A percentile compares a stretch with the other conserved stretches of the same genome.
phyloP scores from a whole-genome alignment of 2,329 filamentous ascomycete genomes.

The Coniochaeta hoffmannii region DNA sequence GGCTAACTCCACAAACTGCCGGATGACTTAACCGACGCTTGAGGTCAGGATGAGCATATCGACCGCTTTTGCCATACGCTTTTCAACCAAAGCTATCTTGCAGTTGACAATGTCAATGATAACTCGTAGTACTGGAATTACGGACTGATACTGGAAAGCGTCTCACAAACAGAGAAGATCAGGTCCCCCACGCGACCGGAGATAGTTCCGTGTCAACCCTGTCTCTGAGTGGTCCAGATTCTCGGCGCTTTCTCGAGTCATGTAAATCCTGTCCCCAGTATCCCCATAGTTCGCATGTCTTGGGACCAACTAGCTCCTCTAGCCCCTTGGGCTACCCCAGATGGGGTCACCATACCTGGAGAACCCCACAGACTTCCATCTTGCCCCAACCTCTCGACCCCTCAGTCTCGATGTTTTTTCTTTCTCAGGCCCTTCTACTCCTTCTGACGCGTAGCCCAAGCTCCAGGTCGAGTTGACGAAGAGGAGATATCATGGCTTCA shows the following conservation, averaged over 20 bases:
- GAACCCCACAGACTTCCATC: background rate
- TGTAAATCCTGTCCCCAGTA: background rate
- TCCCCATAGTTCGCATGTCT: background rate
- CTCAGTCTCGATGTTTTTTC: background rate
- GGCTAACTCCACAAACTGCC: background rate
- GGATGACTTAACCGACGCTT: background rate
- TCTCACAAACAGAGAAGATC: background rate
- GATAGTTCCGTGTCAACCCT: background rate
- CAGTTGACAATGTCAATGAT: background rate
- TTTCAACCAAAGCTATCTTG: background rate
- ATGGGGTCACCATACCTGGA: background rate
- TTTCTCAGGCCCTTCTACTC: background rate
- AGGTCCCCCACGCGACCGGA: background rate
- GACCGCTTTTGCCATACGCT: background rate
- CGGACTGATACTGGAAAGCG: background rate
- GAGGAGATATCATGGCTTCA: background rate
- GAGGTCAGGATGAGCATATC: background rate
- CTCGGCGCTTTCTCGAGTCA: background rate
- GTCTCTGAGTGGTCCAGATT: background rate
- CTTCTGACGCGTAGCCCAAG: background rate
- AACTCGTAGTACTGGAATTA: background rate
- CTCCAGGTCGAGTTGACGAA: background rate
- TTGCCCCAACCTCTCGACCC: slow-evolving; percentile 1
- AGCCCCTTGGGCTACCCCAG: background rate
- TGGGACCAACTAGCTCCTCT: background rate